Base-by-base conservation (phyloP, 371 early-diverging fungal species). In the Chytridiales sp. region DNA sequence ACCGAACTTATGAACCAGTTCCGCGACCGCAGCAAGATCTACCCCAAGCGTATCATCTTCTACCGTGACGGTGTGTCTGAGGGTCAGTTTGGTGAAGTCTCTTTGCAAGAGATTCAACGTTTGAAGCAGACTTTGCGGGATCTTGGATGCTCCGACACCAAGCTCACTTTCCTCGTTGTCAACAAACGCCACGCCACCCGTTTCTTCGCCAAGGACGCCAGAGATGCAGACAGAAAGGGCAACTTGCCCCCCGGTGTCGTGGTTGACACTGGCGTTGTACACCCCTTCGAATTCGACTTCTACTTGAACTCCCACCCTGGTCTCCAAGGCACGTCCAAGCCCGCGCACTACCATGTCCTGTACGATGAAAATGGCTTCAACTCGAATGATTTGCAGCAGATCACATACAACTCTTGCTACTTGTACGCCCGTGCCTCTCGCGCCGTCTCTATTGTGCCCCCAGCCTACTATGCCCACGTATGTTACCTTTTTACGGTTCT, bases 271-370 rank as follows among this genome's bases (percentile, higher is more conserved):
- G 69, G 73, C 11, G 35, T 78, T 73, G 62, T 47, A 3, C 67
- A 66, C 34, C 67, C 67, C 36, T 66, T 57, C 46, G 67, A 66
- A 47, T 61, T 61, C 44, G 97, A 99, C 62, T 99, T 99, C 67
- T 91, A 88, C 62, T 73, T 97, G 15, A 87, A 87, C 67, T 86
- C 90, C n/a, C 96, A 97, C 66, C 85, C 87, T 21, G 94, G 95
- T 44, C 84, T 89, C 21, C 85, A 95, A 72, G 74, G 74, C 13
- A 74, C 69, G 1, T 74, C 74, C 1, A 52, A 70, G 3, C 59
- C 70, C 24, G 70, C 74, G 29, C 61, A 68, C 48, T 74, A 74
- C 54, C 84, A 85, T 47, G 92, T 94, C 4, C 67, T 86, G 15
- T 59, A 76, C 46, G 93, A 97, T 68, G 95, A 95, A 34, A 89